These are phyloP conservation scores for Austroboletus niveus DNA, from an alignment of 1,284 basidiomycete genomes.

Conservation along the genomic window DNA sequence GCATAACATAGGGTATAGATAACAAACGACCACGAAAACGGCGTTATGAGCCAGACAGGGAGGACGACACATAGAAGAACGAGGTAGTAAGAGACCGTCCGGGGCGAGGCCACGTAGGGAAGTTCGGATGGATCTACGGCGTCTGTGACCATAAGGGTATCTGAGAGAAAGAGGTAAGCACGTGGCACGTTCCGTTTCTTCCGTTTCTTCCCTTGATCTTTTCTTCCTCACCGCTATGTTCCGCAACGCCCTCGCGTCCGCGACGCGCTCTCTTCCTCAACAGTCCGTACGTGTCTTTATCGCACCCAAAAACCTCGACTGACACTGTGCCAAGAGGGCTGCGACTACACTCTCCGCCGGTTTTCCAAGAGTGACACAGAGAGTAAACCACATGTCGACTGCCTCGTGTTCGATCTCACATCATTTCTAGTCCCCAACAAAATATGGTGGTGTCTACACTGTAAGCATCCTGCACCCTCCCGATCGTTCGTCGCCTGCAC, in stretches of 20 bases:
- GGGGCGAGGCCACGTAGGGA: conserved; percentile 35
- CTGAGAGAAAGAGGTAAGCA: conserved; percentile 1
- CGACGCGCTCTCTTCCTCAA: conserved; percentile 50
- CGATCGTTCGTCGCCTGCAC: conserved; percentile 17
- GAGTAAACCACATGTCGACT: conserved; percentile 44
- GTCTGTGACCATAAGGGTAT: conserved; percentile 11
- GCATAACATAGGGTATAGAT: conserved; percentile 51
- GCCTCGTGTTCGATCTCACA: conserved; percentile 9
- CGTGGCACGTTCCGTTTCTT: conserved; percentile 11
- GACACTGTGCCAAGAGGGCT: conserved; percentile 46
- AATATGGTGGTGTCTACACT: conserved; percentile 93
- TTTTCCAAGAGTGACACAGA: conserved; percentile 71
- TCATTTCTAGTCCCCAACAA: conserved; percentile 70
- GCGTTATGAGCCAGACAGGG: conserved; percentile 70
- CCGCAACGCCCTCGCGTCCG: conserved; percentile 60
- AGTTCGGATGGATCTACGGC: conserved; percentile 39
- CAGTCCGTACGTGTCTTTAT: conserved; percentile 46
- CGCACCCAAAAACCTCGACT: conserved; percentile 5
- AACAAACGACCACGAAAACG: conserved; percentile 70
- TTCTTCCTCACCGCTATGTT: conserved; percentile 50
- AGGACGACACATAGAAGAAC: conserved; percentile 58
- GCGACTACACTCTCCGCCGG: conserved; percentile 82
- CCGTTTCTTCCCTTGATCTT: conserved; percentile 27
- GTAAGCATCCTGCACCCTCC: conserved; percentile 44
- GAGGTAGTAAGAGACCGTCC: conserved; percentile 54